phyloP scores from a whole-genome alignment of 2,329 filamentous ascomycete species.

The Emmonsiellopsis sp. region DNA sequence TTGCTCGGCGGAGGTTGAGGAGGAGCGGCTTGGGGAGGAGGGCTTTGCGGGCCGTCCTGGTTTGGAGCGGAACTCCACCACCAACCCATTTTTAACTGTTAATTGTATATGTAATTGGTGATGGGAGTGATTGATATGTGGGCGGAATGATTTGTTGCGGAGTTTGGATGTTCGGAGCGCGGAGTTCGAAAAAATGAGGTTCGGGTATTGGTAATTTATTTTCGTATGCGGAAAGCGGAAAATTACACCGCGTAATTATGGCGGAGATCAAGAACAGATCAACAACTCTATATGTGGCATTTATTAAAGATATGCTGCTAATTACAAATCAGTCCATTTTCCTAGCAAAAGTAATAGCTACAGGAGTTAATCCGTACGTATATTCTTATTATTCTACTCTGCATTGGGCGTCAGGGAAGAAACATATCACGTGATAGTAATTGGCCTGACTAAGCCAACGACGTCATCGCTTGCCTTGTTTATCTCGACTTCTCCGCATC shows the following conservation, averaged over 20 bases:
- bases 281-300: neutral
- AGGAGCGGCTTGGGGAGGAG: conserved; percentile 6
- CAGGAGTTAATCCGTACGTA: too few species aligned
- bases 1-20: conserved; percentile 6
- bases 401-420: too few species aligned
- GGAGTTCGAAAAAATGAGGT: neutral
- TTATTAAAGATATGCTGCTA: neutral
- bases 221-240: neutral
- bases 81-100: conserved; percentile 36
- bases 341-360: too few species aligned
- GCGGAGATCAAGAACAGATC: too few species aligned
- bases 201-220: neutral
- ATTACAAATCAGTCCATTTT: too few species aligned
- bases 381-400: too few species aligned
- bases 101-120: neutral
- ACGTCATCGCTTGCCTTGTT: neutral
- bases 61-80: conserved; percentile 28
- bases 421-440: neutral
- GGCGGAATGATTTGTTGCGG: neutral
- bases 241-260: neutral
- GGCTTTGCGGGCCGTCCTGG: conserved; percentile 6
- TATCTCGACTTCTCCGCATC: neutral
- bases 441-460: neutral
- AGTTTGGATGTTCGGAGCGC: neutral
- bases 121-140: neutral